Evolutionary conservation across 768 basidiomycete species (phyloP).

Genomic region (Holtermanniella nyarrowii): DNA sequence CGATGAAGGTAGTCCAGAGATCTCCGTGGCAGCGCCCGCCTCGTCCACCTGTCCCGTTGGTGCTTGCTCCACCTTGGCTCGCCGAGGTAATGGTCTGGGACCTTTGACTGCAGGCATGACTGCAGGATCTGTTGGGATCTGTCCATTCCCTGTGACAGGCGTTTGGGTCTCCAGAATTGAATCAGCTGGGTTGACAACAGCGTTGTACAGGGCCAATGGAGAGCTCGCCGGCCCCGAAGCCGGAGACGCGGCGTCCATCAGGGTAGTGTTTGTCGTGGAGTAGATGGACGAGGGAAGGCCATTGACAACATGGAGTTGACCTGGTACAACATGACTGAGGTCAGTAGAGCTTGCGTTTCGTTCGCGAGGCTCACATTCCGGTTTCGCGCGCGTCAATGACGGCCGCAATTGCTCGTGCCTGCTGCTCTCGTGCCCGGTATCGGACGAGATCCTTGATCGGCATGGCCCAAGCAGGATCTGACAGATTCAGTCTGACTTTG

Average conservation of each 20-base stretch:
- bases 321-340: neutral
- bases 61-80: too few relatives aligned
- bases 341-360: neutral
- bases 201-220: conserved; percentile 12
- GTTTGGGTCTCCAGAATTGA: neutral
- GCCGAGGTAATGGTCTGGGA: neutral
- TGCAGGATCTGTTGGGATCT: conserved; percentile 7
- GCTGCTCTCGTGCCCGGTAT: conserved; percentile 37
- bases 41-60: neutral
- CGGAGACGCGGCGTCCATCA: conserved; percentile 1
- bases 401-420: conserved; percentile 39
- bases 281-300: conserved; percentile 41
- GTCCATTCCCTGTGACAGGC: conserved; percentile 12
- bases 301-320: conserved; percentile 36
- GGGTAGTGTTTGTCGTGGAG: conserved; percentile 25
- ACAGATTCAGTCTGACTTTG: neutral
- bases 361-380: conserved; percentile 14
- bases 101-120: neutral
- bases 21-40: neutral
- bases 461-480: conserved; percentile 39
- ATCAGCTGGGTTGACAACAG: conserved; percentile 5
- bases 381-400: conserved; percentile 28
- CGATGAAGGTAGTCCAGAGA: neutral
- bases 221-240: conserved; percentile 3
- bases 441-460: conserved; percentile 36